A percentile compares a stretch with the other conserved stretches of the same genome.
Evolutionary conservation across 1,284 basidiomycete species (phyloP).

Genomic region (Cryptococcus sp.): DNA sequence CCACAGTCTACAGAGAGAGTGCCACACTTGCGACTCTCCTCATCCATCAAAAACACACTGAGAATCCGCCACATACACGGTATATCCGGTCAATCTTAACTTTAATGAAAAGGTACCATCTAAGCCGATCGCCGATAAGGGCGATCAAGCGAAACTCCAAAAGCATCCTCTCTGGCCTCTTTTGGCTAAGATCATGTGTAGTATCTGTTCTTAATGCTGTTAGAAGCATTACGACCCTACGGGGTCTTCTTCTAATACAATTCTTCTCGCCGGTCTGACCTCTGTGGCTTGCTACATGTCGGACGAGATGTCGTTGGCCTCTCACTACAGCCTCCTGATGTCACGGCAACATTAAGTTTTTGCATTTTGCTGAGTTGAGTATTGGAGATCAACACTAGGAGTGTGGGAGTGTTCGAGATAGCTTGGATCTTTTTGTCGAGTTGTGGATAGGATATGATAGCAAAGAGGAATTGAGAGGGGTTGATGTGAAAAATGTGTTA

Average conservation of each 20-base stretch:
- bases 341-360: constrained; percentile 16
- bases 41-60: too few species aligned
- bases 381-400: too few species aligned
- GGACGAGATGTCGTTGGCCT: constrained; percentile 30
- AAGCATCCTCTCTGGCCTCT: constrained; percentile 47
- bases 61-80: too few species aligned
- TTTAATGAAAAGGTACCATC: too few species aligned
- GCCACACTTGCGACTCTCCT: background rate
- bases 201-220: constrained; percentile 48
- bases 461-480: too few species aligned
- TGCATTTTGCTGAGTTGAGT: background rate
- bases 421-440: too few species aligned
- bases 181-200: constrained; percentile 50
- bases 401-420: too few species aligned
- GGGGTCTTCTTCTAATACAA: constrained; percentile 31
- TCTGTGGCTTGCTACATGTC: constrained; percentile 31
- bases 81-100: too few species aligned
- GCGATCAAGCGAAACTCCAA: background rate
- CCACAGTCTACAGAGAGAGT: background rate
- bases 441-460: too few species aligned
- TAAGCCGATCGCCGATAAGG: too few species aligned
- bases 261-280: constrained; percentile 32
- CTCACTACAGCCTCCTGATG: constrained; percentile 34
- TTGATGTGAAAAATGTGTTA: too few species aligned
- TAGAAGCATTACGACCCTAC: constrained; percentile 39